phyloP scores from a whole-genome alignment of 2,329 filamentous ascomycete genomes.

The Colletotrichum chrysophilum region DNA sequence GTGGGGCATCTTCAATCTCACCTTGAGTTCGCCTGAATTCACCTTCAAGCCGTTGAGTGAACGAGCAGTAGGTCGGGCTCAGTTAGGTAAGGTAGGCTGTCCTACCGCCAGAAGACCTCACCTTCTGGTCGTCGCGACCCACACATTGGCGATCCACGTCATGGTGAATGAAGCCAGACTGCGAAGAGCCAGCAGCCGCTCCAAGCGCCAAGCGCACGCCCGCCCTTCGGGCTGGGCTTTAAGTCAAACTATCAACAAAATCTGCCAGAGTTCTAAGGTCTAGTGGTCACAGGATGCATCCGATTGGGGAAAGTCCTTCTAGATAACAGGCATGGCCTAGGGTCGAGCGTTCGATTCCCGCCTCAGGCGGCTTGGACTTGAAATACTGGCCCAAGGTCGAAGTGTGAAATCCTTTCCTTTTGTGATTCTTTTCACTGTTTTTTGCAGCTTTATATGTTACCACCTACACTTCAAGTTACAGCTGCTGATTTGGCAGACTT shows the following conservation, averaged over 20 bases:
- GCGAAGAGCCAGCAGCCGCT: neutral
- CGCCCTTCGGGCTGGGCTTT: neutral
- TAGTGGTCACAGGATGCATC: neutral
- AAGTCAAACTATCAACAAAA: neutral
- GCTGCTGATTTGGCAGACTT: neutral
- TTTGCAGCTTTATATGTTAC: neutral
- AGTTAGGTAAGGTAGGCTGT: neutral
- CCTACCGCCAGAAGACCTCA: neutral
- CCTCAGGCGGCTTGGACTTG: neutral
- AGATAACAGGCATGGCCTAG: neutral
- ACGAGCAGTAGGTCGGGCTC: neutral
- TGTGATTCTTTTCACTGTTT: neutral
- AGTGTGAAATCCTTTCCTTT: neutral
- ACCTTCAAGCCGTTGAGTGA: neutral
- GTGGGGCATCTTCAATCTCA: neutral
- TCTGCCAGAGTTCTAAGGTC: neutral
- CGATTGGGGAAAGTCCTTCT: neutral
- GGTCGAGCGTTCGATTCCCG: neutral
- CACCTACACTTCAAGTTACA: neutral
- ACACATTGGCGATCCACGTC: neutral
- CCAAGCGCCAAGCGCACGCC: neutral
- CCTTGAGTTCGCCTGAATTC: neutral
- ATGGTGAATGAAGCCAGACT: neutral
- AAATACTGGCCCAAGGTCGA: neutral
- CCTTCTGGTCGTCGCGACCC: neutral